Base-by-base conservation (phyloP, 1,284 basidiomycete species). In the Mrakiaceae sp. region DNA sequence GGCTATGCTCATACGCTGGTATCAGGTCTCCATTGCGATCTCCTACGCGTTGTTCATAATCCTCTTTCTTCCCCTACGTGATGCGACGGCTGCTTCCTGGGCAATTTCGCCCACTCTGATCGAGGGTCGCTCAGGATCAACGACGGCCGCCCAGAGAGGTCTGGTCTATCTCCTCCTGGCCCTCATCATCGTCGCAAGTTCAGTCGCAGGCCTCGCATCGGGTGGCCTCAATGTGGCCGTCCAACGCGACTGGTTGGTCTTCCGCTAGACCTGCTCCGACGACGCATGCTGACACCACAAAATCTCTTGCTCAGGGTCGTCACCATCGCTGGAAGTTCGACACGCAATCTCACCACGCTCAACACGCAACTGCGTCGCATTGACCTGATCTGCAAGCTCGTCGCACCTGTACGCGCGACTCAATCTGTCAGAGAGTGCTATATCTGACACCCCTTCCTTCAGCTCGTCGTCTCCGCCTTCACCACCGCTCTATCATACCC, bases 391-490 rank as follows among this genome's bases (percentile, higher is more conserved):
- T 76, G 74, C 43, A 80, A 79, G 69, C 74, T 81, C 4, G 58
- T 77, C 10, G 73, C 79, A 1, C 79, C 80, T 0, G 70, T 72
- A 56, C 27, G 70, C 64, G 9, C n/a, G 10, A 14, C 46, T 54
- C 9, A 42, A 14, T 12, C 63, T 27, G 11, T 27, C 46, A 39
- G 42, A 48, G 12, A 56, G 16, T 61, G 54, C 59, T 47, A 39
- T 9, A 14, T 12, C 14, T 14, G 52, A 40, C 49, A 42, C 11
- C 50, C 39, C 47, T n/a, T 58, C 39, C 50, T 12, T 40, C 62
- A 72, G 68, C 75, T 81, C 8, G 74, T 80, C 62, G 78, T 79
- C 10, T 80, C 79, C 0, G 71, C 78, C 10, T 69, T 80, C 14
- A 79, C 79, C 0, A 71, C 73, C 0, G 56, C 70, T 1, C 66